phyloP scores from a whole-genome alignment of 2,329 filamentous ascomycete species.

The Phialocephala sp. region DNA sequence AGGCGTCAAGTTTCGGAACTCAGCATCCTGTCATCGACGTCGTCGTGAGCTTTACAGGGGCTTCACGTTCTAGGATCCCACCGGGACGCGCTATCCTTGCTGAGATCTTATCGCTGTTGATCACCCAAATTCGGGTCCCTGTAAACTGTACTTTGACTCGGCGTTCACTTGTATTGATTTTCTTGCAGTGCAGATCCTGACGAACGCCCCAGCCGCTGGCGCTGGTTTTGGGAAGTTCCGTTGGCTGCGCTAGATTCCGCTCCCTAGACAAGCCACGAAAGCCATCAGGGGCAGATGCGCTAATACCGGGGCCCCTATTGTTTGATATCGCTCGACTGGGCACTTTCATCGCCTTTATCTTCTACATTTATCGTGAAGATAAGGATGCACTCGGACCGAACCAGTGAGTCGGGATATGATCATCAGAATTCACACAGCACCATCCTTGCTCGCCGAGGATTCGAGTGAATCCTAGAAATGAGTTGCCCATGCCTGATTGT shows the following conservation, averaged over 20 bases:
- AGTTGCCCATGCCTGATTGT: neutral
- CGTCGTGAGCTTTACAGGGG: neutral
- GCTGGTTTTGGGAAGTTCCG: neutral
- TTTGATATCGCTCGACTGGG: constrained; percentile 4
- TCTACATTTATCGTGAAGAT: neutral
- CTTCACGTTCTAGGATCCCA: neutral
- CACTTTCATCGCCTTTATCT: neutral
- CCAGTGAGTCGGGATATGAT: constrained; percentile 2
- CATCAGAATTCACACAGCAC: neutral
- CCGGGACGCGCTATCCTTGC: neutral
- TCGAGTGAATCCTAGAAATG: neutral
- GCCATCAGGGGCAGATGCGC: constrained; percentile 1
- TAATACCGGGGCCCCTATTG: neutral
- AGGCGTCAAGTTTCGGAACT: neutral
- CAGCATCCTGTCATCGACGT: neutral
- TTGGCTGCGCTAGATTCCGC: neutral
- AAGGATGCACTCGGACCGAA: constrained; percentile 1
- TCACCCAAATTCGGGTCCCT: neutral
- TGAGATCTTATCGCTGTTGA: constrained; percentile 4
- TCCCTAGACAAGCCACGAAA: neutral
- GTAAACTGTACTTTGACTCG: neutral
- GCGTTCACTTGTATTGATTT: constrained; percentile 3
- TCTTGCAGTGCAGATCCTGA: constrained; percentile 7
- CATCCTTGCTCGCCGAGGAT: neutral
- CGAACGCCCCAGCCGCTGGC: neutral